Evolutionary conservation across 345 rosid species (phyloP).

Genomic region (Adansonia digitata): DNA sequence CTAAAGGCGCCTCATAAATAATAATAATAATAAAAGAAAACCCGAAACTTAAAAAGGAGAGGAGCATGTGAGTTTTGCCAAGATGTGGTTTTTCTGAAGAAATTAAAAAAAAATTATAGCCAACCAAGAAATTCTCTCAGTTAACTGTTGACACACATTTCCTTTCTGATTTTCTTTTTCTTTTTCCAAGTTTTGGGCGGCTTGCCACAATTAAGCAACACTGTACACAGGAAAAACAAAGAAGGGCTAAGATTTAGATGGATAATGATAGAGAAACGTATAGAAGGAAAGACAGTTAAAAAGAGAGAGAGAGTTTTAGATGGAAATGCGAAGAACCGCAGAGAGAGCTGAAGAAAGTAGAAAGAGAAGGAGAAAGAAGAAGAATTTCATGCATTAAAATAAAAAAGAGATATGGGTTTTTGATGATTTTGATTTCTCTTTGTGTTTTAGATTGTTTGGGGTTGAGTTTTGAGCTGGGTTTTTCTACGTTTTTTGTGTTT

Average conservation of each 20-base stretch:
- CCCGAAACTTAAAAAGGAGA: not conserved
- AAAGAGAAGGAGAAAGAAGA: constrained; percentile 23
- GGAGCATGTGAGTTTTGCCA: not conserved
- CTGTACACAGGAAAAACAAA: not conserved
- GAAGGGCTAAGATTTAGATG: not conserved
- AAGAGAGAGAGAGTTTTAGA: not conserved
- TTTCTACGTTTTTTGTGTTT: not conserved
- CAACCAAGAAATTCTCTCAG: not conserved
- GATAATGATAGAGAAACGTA: not conserved
- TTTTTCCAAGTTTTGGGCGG: not conserved
- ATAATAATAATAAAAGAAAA: not conserved
- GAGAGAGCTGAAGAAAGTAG: constrained; percentile 2
- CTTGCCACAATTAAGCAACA: not conserved
- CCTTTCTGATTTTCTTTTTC: not conserved
- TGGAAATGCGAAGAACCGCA: constrained; percentile 24
- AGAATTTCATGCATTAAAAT: constrained; percentile 3
- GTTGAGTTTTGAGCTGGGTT: constrained; percentile 18
- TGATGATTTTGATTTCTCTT: not conserved
- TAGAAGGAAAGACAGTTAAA: not conserved
- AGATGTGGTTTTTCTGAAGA: not conserved
- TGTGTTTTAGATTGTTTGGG: constrained; percentile 8
- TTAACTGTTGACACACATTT: not conserved
- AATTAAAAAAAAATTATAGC: not conserved
- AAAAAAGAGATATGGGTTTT: not conserved
- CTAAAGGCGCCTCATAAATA: not conserved